Conservation (phyloP, 495 filamentous ascomycete species). For the Jackrogersella minutella region DNA sequence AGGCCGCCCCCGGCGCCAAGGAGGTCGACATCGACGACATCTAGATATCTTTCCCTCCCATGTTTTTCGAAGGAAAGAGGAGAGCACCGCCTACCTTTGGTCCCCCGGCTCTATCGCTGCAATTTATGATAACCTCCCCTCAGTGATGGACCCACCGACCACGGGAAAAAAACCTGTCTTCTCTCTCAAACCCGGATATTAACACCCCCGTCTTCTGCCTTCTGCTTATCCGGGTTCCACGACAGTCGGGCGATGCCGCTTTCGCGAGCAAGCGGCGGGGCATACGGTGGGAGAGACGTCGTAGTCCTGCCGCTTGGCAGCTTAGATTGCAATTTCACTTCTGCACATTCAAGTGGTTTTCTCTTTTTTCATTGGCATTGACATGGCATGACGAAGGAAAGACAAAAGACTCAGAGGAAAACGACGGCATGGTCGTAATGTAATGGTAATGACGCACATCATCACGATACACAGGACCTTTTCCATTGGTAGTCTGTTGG, state of each 20-base stretch:
- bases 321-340: conserved; percentile 11
- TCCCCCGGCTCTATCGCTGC: conserved; percentile 54
- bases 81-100: conserved; percentile 61
- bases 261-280: conserved; percentile 36
- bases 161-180: conserved; percentile 61
- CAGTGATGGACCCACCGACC: conserved; percentile 3
- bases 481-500: conserved; percentile 10
- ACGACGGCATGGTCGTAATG: conserved; percentile 7
- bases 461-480: neutral
- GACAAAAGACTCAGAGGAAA: neutral
- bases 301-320: conserved; percentile 39
- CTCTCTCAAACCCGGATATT: conserved; percentile 63
- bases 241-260: conserved; percentile 54
- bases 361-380: too few relatives aligned
- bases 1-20: conserved; percentile 64
- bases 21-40: conserved; percentile 82
- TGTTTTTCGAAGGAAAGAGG: neutral
- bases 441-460: neutral
- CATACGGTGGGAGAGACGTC: conserved; percentile 62
- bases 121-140: neutral
- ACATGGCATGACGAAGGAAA: neutral
- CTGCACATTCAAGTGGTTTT: neutral
- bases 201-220: neutral
- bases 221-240: conserved; percentile 47
- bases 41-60: conserved; percentile 47